Base-by-base conservation (phyloP, 306 rosid genomes). In the Canavalia gladiata region DNA sequence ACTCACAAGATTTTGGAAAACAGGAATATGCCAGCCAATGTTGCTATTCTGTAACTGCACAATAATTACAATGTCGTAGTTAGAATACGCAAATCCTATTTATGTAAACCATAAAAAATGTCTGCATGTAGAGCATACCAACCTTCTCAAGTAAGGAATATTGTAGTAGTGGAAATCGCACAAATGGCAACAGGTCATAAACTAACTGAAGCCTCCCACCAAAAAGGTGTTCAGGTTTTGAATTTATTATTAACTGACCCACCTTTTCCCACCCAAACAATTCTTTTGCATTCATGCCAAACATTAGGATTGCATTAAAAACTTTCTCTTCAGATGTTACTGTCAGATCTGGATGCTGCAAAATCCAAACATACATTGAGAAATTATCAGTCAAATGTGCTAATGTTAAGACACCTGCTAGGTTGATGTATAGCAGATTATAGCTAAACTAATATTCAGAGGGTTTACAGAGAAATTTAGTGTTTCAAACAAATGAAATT, bases 321-420 rank as follows among this genome's bases (percentile, higher is more conserved):
- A 95, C 94, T 82, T 90, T 93, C 85, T 95, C 99, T 90, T 95
- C 99, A 28, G 94, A 93, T 59, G 99, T 95, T 64, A 93, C 97
- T 0, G 97, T 88, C 92, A 95, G 87, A 86, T 95, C 96, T 6
- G 97, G 97, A 88, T 92, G 96, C 98, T 95, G 97, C 91, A 88
- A 86, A 72, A 79, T 52, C 56, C 83, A 82, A 81, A 72, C 41
- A 69, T 58, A 78, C 69, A 77, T 59, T 55, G 41, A 28, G 69
- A 81, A 58, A 41, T 77, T 28, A 74, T 69, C 58, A 77, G 65
- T 65, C 42, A 79, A 72, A 52, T 55, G 74, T 58, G 12, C 25
- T 13, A 42, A 71, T 50, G 56, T 65, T 68, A 72, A 45, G 33
- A 70, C 45, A 76, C 46, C 43, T 29, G 63, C 66, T 12, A 8